Conservation (phyloP, 352 stramenopile species). For the Phytophthora brassicae region DNA sequence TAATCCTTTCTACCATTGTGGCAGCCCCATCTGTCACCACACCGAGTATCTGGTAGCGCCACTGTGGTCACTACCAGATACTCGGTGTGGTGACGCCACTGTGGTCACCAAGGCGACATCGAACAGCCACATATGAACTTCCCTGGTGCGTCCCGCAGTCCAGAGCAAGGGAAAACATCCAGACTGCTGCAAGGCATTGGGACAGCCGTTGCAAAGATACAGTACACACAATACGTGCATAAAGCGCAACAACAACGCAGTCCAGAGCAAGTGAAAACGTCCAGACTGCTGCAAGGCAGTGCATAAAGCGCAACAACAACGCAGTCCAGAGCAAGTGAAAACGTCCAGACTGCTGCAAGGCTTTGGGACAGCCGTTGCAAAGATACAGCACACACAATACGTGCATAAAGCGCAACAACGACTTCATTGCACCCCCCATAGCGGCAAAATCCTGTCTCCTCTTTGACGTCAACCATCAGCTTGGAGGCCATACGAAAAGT, state of each 20-base stretch:
- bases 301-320: too few relatives aligned
- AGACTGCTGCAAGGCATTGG: too few relatives aligned
- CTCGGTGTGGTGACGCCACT: constrained; percentile 3
- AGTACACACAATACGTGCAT: constrained; percentile 7
- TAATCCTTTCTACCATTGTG: neutral
- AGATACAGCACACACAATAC: constrained; percentile 9
- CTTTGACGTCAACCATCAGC: constrained; percentile 3
- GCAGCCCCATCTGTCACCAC: neutral
- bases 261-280: constrained; percentile 8
- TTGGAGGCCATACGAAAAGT: constrained; percentile 15
- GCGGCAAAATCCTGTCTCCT: constrained; percentile 1
- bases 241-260: constrained; percentile 4
- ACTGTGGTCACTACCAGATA: neutral
- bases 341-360: too few relatives aligned
- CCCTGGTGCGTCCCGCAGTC: constrained; percentile 7
- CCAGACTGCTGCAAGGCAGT: too few relatives aligned
- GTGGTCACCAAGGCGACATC: constrained; percentile 10
- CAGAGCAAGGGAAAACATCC: constrained; percentile 1
- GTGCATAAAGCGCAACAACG: constrained; percentile 3
- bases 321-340: too few relatives aligned
- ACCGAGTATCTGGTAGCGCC: neutral
- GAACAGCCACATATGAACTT: constrained; percentile 14
- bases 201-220: neutral
- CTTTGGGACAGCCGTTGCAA: neutral
- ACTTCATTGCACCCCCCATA: constrained; percentile 1